These are phyloP conservation scores for Protomyces lactucae-debilis DNA, from an alignment of 1,139 yeast genomes.

Conservation along the genomic window DNA sequence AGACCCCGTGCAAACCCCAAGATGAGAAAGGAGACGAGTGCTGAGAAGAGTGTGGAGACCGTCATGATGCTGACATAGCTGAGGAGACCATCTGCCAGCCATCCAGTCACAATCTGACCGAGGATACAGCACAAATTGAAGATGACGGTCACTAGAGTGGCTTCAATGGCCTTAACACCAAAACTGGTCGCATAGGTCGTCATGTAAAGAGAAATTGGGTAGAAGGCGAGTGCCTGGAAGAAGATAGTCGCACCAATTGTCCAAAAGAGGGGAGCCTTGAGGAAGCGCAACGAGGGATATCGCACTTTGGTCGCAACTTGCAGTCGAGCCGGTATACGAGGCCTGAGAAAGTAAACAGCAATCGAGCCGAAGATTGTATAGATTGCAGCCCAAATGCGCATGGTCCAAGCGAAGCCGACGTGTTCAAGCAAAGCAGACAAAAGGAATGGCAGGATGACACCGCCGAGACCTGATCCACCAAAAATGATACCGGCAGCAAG, in stretches of 20 bases:
- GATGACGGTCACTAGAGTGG: conserved; percentile 6
- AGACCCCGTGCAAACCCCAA: conserved; percentile 13
- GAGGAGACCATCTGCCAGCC: conserved; percentile 2
- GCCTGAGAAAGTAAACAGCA: conserved; percentile 8
- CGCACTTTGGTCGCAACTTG: not conserved
- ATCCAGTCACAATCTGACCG: conserved; percentile 11
- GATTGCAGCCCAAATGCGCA: conserved; percentile 18
- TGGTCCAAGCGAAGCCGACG: conserved; percentile 44
- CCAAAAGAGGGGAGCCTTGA: not conserved
- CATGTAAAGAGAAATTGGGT: conserved; percentile 10
- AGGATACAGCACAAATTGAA: conserved; percentile 9
- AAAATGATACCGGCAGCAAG: conserved; percentile 59
- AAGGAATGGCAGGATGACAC: conserved; percentile 58
- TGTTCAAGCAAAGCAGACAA: conserved; percentile 49
- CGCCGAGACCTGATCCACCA: conserved; percentile 67
- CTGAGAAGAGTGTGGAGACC: conserved; percentile 3
- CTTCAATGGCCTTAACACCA: conserved; percentile 10
- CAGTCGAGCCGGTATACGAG: not conserved
- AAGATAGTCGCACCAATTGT: conserved; percentile 8
- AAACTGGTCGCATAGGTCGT: conserved; percentile 6
- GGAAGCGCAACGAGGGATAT: conserved; percentile 7
- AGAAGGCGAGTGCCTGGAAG: conserved; percentile 13
- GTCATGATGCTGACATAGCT: conserved; percentile 11
- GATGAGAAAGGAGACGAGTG: conserved; percentile 6
- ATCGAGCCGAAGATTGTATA: conserved; percentile 4